These are phyloP conservation scores for Melanomma pulvis-pyrius DNA, from an alignment of 495 filamentous ascomycete species.

Conservation along the genomic window DNA sequence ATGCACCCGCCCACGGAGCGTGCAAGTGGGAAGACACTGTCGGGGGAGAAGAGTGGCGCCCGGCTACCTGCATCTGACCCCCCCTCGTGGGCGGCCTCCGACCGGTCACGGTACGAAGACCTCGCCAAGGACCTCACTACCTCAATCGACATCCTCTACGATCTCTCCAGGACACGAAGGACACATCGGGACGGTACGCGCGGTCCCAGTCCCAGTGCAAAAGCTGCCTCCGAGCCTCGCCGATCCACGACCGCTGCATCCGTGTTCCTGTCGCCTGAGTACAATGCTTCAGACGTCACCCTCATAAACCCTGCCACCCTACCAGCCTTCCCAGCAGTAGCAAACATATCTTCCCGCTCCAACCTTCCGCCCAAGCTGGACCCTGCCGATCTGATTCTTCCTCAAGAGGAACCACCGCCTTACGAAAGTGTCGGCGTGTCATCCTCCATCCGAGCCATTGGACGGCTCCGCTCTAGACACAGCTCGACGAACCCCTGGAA, in stretches of 20 bases:
- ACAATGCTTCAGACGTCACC: constrained; percentile 38
- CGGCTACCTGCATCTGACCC: constrained; percentile 33
- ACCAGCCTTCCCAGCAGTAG: not conserved
- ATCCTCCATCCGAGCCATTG: constrained; percentile 40
- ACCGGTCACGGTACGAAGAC: constrained; percentile 65
- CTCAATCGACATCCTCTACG: constrained; percentile 88
- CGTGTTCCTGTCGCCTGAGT: constrained; percentile 34
- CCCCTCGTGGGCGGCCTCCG: constrained; percentile 55
- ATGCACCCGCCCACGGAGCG: constrained; percentile 53
- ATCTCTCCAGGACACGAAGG: constrained; percentile 73
- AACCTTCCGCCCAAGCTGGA: constrained; percentile 43
- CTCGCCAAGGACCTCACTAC: constrained; percentile 77
- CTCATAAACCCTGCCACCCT: constrained; percentile 36
- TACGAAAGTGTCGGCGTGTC: constrained; percentile 45
- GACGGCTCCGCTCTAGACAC: constrained; percentile 37
- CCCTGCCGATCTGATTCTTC: constrained; percentile 38
- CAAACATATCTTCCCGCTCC: constrained; percentile 6
- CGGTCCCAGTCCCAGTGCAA: constrained; percentile 51
- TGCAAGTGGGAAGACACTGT: constrained; percentile 11
- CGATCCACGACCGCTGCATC: constrained; percentile 22
- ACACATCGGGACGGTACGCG: constrained; percentile 23
- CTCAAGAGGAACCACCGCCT: constrained; percentile 47
- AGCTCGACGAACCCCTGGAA: constrained; percentile 50
- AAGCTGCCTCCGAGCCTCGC: constrained; percentile 46
- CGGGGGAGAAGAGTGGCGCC: constrained; percentile 40